phyloP scores from a whole-genome alignment of 192 early-diverging fungal genomes.

The Gonapodya sp. region DNA sequence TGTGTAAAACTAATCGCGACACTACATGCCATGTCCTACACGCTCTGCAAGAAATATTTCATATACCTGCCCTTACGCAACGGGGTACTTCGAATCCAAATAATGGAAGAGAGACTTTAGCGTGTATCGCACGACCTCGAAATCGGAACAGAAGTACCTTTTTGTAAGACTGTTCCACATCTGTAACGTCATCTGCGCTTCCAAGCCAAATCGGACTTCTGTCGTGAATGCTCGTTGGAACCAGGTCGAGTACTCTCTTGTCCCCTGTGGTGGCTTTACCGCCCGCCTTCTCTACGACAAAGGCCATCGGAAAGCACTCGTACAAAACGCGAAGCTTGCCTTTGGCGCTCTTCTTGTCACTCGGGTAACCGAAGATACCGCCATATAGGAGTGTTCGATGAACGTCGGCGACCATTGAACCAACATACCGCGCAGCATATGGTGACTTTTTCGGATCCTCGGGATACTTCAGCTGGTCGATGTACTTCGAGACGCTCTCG shows the following conservation, averaged over 20 bases:
- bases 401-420: constrained; percentile 97
- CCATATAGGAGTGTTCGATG: constrained; percentile 90
- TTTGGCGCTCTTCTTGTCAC: constrained; percentile 56
- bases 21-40: too few relatives aligned
- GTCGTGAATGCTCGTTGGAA: constrained; percentile 80
- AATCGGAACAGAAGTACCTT: constrained; percentile 12
- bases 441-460: constrained; percentile 53
- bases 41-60: too few relatives aligned
- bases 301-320: constrained; percentile 99
- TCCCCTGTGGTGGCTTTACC: constrained; percentile 81
- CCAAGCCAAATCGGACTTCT: constrained; percentile 88
- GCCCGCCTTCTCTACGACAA: constrained; percentile 89
- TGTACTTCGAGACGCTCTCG: constrained; percentile 74
- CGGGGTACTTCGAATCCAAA: too few relatives aligned
- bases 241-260: constrained; percentile 71
- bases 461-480: constrained; percentile 82
- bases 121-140: too few relatives aligned
- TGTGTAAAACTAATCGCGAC: too few relatives aligned
- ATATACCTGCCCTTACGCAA: too few relatives aligned
- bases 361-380: constrained; percentile 85
- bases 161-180: constrained; percentile 64
- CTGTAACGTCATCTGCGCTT: constrained; percentile 78
- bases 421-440: constrained; percentile 92
- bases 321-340: constrained; percentile 95
- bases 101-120: too few relatives aligned